Base-by-base conservation (phyloP, 2,329 filamentous ascomycete genomes). In the Xylaria arbuscula region DNA sequence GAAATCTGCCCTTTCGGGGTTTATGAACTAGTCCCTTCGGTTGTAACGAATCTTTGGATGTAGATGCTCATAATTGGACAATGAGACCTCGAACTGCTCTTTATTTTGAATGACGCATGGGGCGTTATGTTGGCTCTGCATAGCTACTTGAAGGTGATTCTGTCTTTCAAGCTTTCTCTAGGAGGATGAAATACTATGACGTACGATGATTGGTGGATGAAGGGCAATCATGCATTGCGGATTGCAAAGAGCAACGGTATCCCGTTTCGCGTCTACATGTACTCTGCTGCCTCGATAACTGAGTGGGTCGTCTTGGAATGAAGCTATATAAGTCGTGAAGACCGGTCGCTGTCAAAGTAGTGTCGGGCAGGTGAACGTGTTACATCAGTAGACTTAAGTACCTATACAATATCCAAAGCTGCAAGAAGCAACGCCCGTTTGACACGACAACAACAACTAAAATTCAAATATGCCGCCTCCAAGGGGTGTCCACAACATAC, bases 401-500 rank as follows among this genome's bases (percentile, higher is more conserved):
- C 34, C 51, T 47, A 50, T n/a, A 32, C 42, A 45, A 13, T 19
- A 3, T 17, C 13, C 28, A 42, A n/a, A 9, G 53, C 38, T 50
- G 22, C n/a, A 32, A 65, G 17, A 1, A 40, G 7, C 22, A 1
- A 19, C 11, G 6, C 51, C 11, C 47, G 34, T 15, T 11, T 13
- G 7, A 19, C 56, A 13, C 2, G 11, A 48, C 9, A 32, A 22
- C 10, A 57, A 15, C 17, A 54, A 15, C 19, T 38, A 53, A 15
- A 24, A 58, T n/a, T 11, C 19, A 57, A 66, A 15, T 28, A 76
- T 76, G 75, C 75, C 65, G 24, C 75, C 75, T n/a, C 75, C 74
- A 54, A 73, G 38, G 66, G 75, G 75, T 58, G 62, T 68, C 3
- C 55, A 34, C 4, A 75, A 76, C 60, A 53, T 66, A 6, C 36